Conservation (phyloP, 371 early-diverging fungal species). For the Mucor indicus region DNA sequence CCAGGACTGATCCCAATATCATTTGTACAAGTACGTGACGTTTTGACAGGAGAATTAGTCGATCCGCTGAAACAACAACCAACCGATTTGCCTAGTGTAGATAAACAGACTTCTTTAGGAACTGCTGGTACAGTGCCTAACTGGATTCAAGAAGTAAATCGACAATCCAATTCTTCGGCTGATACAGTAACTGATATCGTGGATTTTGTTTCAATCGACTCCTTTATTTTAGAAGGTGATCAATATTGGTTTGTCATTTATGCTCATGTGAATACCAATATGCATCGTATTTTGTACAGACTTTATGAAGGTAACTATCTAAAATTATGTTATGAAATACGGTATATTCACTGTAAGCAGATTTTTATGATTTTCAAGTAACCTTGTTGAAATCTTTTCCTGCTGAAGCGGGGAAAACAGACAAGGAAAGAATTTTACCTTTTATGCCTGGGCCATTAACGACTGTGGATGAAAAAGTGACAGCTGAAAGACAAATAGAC, state of each 20-base stretch:
- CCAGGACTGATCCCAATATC: slow-evolving; percentile 81
- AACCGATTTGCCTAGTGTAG: slow-evolving; percentile 44
- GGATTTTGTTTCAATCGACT: slow-evolving; percentile 52
- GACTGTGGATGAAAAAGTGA: slow-evolving; percentile 45
- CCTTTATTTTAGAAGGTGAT: slow-evolving; percentile 55
- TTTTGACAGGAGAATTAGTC: slow-evolving; percentile 59
- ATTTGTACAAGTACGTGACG: slow-evolving; percentile 75
- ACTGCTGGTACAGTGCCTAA: slow-evolving; percentile 48
- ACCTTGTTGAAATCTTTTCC: slow-evolving; percentile 65
- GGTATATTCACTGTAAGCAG: too few relatives aligned
- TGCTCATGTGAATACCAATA: slow-evolving; percentile 41
- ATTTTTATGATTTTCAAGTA: slow-evolving; percentile 75
- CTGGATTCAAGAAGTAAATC: too few relatives aligned
- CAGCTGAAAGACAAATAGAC: slow-evolving; percentile 48
- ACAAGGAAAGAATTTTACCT: slow-evolving; percentile 59
- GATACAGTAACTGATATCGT: too few relatives aligned
- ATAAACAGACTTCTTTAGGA: too few relatives aligned
- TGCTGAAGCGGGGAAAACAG: slow-evolving; percentile 62
- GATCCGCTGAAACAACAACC: slow-evolving; percentile 70
- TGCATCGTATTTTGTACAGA: slow-evolving; percentile 57
- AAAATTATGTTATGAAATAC: too few relatives aligned
- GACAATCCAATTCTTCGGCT: not conserved
- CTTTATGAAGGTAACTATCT: slow-evolving; percentile 62
- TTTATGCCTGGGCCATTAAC: slow-evolving; percentile 65
- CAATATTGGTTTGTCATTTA: slow-evolving; percentile 63